phyloP scores from a whole-genome alignment of 2,329 filamentous ascomycete genomes.

The Tolypocladium paradoxum region DNA sequence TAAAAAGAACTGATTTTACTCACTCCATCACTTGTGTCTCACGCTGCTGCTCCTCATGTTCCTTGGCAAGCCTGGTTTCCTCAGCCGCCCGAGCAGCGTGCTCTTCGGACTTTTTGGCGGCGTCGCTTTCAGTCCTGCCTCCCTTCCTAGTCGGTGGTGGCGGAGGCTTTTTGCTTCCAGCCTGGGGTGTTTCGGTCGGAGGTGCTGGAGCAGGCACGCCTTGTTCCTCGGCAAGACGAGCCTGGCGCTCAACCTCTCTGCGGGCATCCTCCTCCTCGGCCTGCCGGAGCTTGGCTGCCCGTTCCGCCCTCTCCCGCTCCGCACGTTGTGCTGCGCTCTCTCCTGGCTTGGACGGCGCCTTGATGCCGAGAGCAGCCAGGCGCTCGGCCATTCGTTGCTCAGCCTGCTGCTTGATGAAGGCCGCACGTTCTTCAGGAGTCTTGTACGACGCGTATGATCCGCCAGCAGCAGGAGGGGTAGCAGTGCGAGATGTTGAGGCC shows the following conservation, averaged over 20 bases:
- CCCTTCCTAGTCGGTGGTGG: conserved; percentile 72
- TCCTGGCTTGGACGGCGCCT: conserved; percentile 64
- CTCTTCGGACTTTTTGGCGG: conserved; percentile 46
- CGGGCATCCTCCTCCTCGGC: conserved; percentile 91
- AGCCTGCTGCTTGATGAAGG: conserved; percentile 94
- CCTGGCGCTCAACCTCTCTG: conserved; percentile 78
- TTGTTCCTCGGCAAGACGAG: conserved; percentile 70
- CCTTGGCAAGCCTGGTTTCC: conserved; percentile 53
- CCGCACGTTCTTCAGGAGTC: conserved; percentile 85
- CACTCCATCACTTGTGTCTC: conserved; percentile 75
- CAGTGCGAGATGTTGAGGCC: conserved; percentile 40
- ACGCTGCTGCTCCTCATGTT: conserved; percentile 65
- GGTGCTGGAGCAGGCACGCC: conserved; percentile 51
- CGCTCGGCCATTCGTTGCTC: conserved; percentile 96
- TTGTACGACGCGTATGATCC: conserved; percentile 74
- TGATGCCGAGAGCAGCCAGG: conserved; percentile 85
- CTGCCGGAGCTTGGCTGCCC: conserved; percentile 75
- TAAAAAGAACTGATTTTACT: conserved; percentile 30
- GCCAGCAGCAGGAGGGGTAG: conserved; percentile 34
- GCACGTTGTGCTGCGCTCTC: conserved; percentile 76
- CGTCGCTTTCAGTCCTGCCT: conserved; percentile 47
- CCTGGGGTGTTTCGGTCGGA: conserved; percentile 32
- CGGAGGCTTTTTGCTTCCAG: conserved; percentile 52
- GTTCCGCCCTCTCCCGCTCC: conserved; percentile 79
- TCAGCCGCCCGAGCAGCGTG: conserved; percentile 48